Base-by-base conservation (phyloP, 768 basidiomycete species). In the Termitomyces sp. region DNA sequence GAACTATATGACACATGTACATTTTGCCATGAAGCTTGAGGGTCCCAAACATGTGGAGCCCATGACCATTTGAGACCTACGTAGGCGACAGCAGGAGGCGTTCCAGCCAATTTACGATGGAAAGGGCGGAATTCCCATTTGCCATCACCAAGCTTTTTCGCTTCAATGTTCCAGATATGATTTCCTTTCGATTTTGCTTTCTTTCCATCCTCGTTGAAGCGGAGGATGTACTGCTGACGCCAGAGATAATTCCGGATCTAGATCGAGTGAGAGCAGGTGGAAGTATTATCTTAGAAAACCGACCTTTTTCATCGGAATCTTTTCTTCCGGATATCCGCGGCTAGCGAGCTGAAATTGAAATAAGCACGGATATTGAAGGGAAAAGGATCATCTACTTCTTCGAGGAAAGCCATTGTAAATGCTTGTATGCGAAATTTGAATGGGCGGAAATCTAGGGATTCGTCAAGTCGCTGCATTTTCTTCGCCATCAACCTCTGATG, bases 341-440 rank as follows among this genome's bases (percentile, higher is more conserved):
- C 78, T 78, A 37, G 90, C 87, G 49, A 96, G 84, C 91, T 95
- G 67, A 18, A 58, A 58, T 60, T 33, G 37, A 48, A 7, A 58
- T 47, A 11, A 57, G 42, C 42, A 11, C 27, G 24, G n/a, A 6
- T 4, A 30, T 41, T 22, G 24, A 36, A 22, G 13, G 57, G 31
- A 39, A 22, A 24, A 39, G 31, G 2, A 33, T 16, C 3, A 68
- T 76, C 65, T 70, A 91, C 91, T 78, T 93, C 90, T 72, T 98
- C 97, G 64, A 95, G 78, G 68, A 98, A 98, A 3, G 90, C 91
- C 67, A 93, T 91, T 6, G 95, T 98, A 74, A 99, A 99, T 1
- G 96, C 96, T 69, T 94, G 93, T 64, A 99, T 99, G 59, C 96
- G 86, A 76, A 99, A 99, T 74, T 98, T 98, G 85, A 99, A 98